Conservation (phyloP, 129 eudicot species). For the Oenanthe sinensis region DNA sequence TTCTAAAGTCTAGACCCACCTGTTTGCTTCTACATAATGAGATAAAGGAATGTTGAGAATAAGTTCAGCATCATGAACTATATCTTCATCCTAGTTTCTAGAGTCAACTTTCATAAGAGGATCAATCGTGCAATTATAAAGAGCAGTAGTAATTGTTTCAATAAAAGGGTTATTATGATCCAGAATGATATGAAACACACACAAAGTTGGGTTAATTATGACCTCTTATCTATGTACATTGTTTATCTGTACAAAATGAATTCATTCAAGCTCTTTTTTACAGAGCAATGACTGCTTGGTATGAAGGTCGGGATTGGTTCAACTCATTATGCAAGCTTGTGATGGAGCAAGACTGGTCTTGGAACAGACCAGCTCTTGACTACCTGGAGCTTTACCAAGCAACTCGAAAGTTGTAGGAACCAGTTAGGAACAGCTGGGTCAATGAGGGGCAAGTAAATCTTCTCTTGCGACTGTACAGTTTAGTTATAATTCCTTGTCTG, state of each 20-base stretch:
- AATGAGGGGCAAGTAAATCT: slow-evolving; percentile 6
- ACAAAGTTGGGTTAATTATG: not conserved
- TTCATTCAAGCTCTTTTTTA: not conserved
- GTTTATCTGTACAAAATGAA: not conserved
- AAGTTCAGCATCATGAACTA: no score
- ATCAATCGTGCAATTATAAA: no score
- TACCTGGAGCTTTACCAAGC: slow-evolving; percentile 94
- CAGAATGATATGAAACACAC: not conserved
- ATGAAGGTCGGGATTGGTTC: slow-evolving; percentile 81
- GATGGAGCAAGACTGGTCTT: slow-evolving; percentile 99
- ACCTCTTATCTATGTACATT: not conserved
- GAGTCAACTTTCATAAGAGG: no score
- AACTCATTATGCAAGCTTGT: slow-evolving; percentile 71
- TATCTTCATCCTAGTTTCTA: no score
- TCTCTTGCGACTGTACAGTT: slow-evolving; percentile 24
- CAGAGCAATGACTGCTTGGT: slow-evolving; percentile 94
- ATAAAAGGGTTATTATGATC: not conserved
- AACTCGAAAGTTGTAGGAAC: slow-evolving; percentile 50
- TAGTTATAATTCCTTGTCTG: slow-evolving; percentile 10
- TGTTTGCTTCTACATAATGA: no score
- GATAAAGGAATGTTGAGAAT: no score
- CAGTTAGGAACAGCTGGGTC: slow-evolving; percentile 5
- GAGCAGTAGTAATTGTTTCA: no score
- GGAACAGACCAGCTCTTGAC: slow-evolving; percentile 98
- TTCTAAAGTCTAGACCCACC: no score